Evolutionary conservation across 129 eudicot genomes (phyloP), one percentile per base, ranked within the genome.

Genomic region (Silybum marianum): DNA sequence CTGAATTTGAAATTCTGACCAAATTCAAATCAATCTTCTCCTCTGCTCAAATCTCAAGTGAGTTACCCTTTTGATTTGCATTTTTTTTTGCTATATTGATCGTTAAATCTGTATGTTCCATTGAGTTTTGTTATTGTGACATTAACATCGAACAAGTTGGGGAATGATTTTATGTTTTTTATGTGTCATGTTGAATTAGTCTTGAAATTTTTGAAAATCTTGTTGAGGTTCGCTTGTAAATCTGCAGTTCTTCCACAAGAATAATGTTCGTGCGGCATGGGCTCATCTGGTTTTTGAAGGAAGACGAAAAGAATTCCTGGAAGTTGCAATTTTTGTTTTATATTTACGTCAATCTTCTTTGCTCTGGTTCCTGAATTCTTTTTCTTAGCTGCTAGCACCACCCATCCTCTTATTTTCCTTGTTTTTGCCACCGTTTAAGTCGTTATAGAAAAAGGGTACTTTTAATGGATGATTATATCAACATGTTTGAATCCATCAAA

Each of bases 231-330:
- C 30, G 44, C 66, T 83, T 87, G 62, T 87, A 70, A 80, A 58
- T 78, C 1, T 78, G 86, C 86, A 83, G 93, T 84, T 86, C 39
- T 71, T 42, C 44, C 12, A 69, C 77, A 81, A 80, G 74, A 82
- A 84, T 40, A 51, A 88, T 91, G 90, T 84, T 79, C 85, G 89
- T 80, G 83, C 72, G 78, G 73, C 88, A 78, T 70, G 85, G 86
- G 51, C 74, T 75, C 77, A 83, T 83, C 75, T 85, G 87, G 84
- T 81, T 86, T 83, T 77, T 88, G 87, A 81, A 84, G 85, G 80
- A 88, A 39, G 89, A 82, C 78, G 90, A 89, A 82, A 87, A 72
- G 74, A 84, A 79, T 42, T 84, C 89, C 42, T 86, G 88, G 93
- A 87, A 88, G 78, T 75, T 83, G 83, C 73, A 80, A 44, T 73